phyloP scores from a whole-genome alignment of 208 protist genomes.

The Leishmania martiniquensis region DNA sequence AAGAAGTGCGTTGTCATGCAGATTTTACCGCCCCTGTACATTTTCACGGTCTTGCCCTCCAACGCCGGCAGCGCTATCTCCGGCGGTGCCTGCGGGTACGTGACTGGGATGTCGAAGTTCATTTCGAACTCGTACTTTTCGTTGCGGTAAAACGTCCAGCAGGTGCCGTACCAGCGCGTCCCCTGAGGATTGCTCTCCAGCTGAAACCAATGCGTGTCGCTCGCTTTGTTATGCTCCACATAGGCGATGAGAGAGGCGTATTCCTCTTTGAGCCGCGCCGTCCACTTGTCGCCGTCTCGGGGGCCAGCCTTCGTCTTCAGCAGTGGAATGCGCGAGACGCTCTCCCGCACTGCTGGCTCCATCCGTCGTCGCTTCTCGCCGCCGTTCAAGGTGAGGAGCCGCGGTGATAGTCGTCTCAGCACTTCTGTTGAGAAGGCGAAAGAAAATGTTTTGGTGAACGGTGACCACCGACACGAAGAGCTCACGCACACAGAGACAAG shows the following conservation, averaged over 20 bases:
- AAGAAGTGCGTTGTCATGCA: slow-evolving; percentile 98
- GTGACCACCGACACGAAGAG: no score
- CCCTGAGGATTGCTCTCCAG: slow-evolving; percentile 95
- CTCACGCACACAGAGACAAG: no score
- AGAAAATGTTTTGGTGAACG: background rate
- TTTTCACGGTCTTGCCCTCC: slow-evolving; percentile 98
- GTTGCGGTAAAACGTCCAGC: slow-evolving; percentile 96
- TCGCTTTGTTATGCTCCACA: slow-evolving; percentile 96
- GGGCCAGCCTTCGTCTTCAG: slow-evolving; percentile 95
- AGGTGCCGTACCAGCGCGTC: slow-evolving; percentile 97
- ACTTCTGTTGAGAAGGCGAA: background rate
- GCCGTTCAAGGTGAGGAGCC: background rate
- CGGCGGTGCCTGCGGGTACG: slow-evolving; percentile 96
- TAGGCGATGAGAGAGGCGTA: slow-evolving; percentile 96
- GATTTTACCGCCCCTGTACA: slow-evolving; percentile 99
- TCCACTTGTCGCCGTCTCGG: slow-evolving; percentile 95
- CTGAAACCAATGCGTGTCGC: slow-evolving; percentile 97
- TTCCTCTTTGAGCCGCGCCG: slow-evolving; percentile 97
- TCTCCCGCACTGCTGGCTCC: slow-evolving; percentile 89
- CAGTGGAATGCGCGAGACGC: slow-evolving; percentile 95
- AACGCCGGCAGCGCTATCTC: slow-evolving; percentile 97
- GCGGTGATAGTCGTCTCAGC: background rate
- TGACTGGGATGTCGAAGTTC: slow-evolving; percentile 97
- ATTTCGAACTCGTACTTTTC: slow-evolving; percentile 98
- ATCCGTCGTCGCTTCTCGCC: slow-evolving; percentile 16